Base-by-base conservation (phyloP, 441 rosid genomes). In the Sinapis alba region DNA sequence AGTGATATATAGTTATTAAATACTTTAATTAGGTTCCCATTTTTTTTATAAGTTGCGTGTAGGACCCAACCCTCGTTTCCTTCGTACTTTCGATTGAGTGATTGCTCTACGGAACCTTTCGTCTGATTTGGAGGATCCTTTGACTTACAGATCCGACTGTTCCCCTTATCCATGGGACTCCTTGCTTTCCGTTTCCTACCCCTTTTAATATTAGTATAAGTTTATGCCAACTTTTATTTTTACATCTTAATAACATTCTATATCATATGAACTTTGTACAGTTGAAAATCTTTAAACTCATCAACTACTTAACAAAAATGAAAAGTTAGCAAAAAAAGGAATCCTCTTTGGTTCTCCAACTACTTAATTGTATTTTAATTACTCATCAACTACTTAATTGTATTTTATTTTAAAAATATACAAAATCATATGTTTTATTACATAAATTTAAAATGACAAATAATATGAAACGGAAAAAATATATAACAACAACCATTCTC, bases 81-180 rank as follows among this genome's bases (percentile, higher is more conserved):
- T 77, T 59, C 23, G 80, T 65, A 77, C 68, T 59, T 77, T 71
- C 80, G 69, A 59, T 77, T 30, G 43, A 47, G 38, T 62, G 71
- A 69, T 59, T 58, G 56, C 9, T 62, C 58, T 65, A 65, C 76
- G 72, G 72, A 76, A 76, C 75, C 66, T 64, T 63, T 76, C 60
- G 0, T 56, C 79, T 30, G 53, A 76, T 76, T 70, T 57, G 20
- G 75, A 70, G 79, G 75, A 65, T 56, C 65, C 13, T 70, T 76
- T 64, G 75, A 63, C 79, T 76, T 53, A 2, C 51, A 41, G 0
- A 28, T 62, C 11, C 79, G 28, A 75, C 58, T 62, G 54, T 69
- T 69, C 71, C 79, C 70, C 28, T 62, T 62, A 54, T 76, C 65
- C 51, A 69, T 43, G 79, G 66, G 66, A 54, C 65, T 62, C 56